Conservation (phyloP, 257 asterid genomes). For the Galeopsis tetrahit region DNA sequence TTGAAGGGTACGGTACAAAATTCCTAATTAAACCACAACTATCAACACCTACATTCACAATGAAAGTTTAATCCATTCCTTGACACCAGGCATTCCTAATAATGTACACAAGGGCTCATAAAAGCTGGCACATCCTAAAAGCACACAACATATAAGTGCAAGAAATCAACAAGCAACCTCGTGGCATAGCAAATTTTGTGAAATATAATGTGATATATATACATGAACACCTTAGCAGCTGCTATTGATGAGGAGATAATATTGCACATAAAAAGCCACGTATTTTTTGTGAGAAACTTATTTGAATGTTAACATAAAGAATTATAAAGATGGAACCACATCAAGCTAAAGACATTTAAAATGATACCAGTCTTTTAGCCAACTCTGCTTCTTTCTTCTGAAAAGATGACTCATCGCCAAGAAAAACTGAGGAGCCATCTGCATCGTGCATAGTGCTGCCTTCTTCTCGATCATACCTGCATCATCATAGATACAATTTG, state of each 20-base stretch:
- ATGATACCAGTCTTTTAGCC: slow-evolving; percentile 81
- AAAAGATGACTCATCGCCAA: slow-evolving; percentile 92
- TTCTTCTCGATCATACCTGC: slow-evolving; percentile 97
- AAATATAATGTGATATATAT: not conserved
- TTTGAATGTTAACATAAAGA: slow-evolving; percentile 2
- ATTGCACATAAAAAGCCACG: slow-evolving; percentile 10
- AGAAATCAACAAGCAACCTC: slow-evolving; percentile 13
- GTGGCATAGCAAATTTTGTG: not conserved
- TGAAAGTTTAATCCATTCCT: not conserved
- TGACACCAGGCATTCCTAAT: not conserved
- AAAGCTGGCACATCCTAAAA: slow-evolving; percentile 7
- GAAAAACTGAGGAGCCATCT: slow-evolving; percentile 71
- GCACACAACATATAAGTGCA: not conserved
- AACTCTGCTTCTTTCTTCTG: slow-evolving; percentile 90
- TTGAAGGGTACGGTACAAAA: not conserved
- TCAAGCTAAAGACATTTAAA: slow-evolving; percentile 28
- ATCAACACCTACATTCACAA: slow-evolving; percentile 9
- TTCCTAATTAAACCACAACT: slow-evolving; percentile 6
- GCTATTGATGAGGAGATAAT: not conserved
- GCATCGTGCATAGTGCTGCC: slow-evolving; percentile 70
- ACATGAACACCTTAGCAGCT: slow-evolving; percentile 3
- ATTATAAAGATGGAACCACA: not conserved
- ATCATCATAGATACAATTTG: slow-evolving; percentile 32
- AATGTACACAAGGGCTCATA: not conserved
- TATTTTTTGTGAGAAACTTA: not conserved